phyloP scores from a whole-genome alignment of 2,329 filamentous ascomycete genomes.

The Ophiostoma quercus region DNA sequence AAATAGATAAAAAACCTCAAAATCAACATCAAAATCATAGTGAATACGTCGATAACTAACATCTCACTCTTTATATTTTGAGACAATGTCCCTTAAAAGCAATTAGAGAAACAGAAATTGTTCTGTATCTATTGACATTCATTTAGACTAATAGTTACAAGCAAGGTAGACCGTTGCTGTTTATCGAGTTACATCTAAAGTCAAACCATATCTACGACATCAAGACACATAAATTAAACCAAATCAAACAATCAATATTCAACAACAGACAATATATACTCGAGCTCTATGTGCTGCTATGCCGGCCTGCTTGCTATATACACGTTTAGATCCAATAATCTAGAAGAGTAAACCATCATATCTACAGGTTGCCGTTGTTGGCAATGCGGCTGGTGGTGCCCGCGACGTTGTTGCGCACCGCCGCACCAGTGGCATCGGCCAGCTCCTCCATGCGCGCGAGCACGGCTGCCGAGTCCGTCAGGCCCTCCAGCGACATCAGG shows the following conservation, averaged over 20 bases:
- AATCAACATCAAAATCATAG: too few species aligned
- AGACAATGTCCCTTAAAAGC: too few species aligned
- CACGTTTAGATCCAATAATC: background rate
- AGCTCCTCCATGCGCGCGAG: slow-evolving; percentile 68
- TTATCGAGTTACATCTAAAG: too few species aligned
- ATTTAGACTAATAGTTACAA: too few species aligned
- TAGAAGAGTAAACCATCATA: background rate
- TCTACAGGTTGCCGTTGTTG: slow-evolving; percentile 47
- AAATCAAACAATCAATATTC: background rate
- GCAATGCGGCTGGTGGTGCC: slow-evolving; percentile 51
- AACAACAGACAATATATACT: background rate
- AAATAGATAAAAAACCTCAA: too few species aligned
- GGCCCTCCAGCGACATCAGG: slow-evolving; percentile 29
- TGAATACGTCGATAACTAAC: too few species aligned
- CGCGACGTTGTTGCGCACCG: slow-evolving; percentile 39
- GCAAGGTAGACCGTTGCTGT: too few species aligned
- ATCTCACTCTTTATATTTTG: too few species aligned
- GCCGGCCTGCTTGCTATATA: slow-evolving; percentile 3
- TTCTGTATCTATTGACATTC: too few species aligned
- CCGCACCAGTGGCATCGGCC: slow-evolving; percentile 43
- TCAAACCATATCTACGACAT: background rate
- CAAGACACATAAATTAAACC: background rate
- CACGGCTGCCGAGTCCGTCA: slow-evolving; percentile 38
- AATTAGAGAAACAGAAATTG: too few species aligned
- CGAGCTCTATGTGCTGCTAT: slow-evolving; percentile 8